Percentiles rank a stretch among this genome's conserved stretches.
Conservation (phyloP, 1,139 yeast genomes). For the Hyphopichia burtonii region DNA sequence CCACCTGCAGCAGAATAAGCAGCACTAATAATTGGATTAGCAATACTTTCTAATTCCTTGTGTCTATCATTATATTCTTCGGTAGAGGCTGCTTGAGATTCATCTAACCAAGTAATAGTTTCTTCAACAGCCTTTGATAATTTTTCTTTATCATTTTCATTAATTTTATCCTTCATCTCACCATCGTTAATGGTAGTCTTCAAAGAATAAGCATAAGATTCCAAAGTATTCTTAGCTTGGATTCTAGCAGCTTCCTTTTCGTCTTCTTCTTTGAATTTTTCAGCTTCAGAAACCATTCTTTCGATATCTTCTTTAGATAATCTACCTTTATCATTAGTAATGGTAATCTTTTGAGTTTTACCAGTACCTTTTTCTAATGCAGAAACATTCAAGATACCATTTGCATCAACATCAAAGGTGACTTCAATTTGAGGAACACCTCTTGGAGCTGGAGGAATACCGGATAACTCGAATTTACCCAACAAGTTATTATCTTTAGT, state of each 20-base stretch:
- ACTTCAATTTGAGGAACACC: slow-evolving; percentile 97
- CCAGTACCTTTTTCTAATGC: slow-evolving; percentile 97
- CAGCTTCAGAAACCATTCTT: slow-evolving; percentile 49
- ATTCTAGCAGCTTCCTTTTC: slow-evolving; percentile 38
- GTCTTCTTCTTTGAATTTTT: slow-evolving; percentile 39
- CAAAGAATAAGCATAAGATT: slow-evolving; percentile 83
- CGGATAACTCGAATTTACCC: slow-evolving; percentile 91
- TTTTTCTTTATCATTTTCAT: slow-evolving; percentile 42
- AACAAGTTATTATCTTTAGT: slow-evolving; percentile 92
- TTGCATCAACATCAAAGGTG: slow-evolving; percentile 88
- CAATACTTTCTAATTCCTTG: slow-evolving; percentile 63
- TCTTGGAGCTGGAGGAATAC: slow-evolving; percentile 97
- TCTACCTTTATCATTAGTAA: slow-evolving; percentile 49
- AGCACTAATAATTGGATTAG: slow-evolving; percentile 65
- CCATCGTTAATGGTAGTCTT: slow-evolving; percentile 57
- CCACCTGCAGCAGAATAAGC: slow-evolving; percentile 62
- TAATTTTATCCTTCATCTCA: slow-evolving; percentile 51
- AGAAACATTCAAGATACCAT: slow-evolving; percentile 90
- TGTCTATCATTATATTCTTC: slow-evolving; percentile 60
- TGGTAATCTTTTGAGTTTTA: slow-evolving; percentile 39
- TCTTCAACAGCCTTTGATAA: slow-evolving; percentile 43
- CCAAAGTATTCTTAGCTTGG: slow-evolving; percentile 76
- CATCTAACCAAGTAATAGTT: slow-evolving; percentile 50
- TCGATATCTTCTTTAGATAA: slow-evolving; percentile 50
- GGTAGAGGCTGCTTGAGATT: slow-evolving; percentile 49